Conservation (phyloP, 768 basidiomycete species). For the Daedaleopsis nitida region DNA sequence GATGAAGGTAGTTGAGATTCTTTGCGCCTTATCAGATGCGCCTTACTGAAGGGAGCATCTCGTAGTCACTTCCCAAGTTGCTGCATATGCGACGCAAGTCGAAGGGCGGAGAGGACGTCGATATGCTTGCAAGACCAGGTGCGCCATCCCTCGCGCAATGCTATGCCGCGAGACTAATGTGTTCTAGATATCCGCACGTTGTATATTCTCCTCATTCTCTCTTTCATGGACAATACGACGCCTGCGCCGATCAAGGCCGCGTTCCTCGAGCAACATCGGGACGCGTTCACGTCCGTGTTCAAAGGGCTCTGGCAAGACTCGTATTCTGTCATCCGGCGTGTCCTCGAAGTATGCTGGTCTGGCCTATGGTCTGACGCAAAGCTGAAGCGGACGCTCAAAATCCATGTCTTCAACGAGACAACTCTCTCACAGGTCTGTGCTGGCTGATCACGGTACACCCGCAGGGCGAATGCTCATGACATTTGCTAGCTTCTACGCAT, state of each 20-base stretch:
- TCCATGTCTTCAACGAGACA: slow-evolving; percentile 69
- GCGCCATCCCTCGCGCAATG: slow-evolving; percentile 12
- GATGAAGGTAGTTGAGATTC: slow-evolving; percentile 52
- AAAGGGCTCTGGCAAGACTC: slow-evolving; percentile 71
- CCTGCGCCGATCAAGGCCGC: slow-evolving; percentile 55
- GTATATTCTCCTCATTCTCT: slow-evolving; percentile 71
- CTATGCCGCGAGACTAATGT: background rate
- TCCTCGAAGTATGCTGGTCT: slow-evolving; percentile 77
- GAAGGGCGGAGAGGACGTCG: slow-evolving; percentile 39
- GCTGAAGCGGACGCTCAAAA: slow-evolving; percentile 69
- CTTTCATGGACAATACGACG: slow-evolving; percentile 59
- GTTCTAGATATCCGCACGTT: slow-evolving; percentile 75
- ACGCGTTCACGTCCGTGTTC: slow-evolving; percentile 68
- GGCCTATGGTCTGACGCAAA: slow-evolving; percentile 76
- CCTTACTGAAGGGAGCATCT: too few species aligned
- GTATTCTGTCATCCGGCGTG: slow-evolving; percentile 56
- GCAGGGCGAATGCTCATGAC: background rate
- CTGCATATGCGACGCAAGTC: slow-evolving; percentile 69
- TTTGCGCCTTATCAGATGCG: too few species aligned
- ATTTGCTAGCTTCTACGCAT: slow-evolving; percentile 64
- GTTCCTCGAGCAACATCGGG: slow-evolving; percentile 73
- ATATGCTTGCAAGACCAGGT: slow-evolving; percentile 62
- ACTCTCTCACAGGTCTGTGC: slow-evolving; percentile 61
- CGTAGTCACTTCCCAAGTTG: slow-evolving; percentile 65
- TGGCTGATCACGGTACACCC: background rate